Conservation (phyloP, 169 alveolate genomes). For the Cryptosporidium sp. region DNA sequence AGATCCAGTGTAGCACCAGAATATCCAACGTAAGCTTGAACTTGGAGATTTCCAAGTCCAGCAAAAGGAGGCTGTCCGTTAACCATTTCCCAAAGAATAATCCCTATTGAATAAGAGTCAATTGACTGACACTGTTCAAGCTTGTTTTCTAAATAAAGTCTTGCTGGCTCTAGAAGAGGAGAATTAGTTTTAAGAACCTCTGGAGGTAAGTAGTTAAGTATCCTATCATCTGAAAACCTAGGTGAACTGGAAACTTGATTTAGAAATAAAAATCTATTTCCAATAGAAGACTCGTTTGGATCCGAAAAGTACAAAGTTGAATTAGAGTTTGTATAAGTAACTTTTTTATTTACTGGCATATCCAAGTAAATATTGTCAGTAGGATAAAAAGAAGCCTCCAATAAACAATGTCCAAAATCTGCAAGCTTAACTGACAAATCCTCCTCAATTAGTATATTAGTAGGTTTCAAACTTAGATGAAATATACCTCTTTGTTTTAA, state of each 20-base stretch:
- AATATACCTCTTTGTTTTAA: constrained; percentile 47
- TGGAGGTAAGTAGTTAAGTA: constrained; percentile 56
- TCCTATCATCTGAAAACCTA: constrained; percentile 4
- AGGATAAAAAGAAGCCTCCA: constrained; percentile 61
- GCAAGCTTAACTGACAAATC: constrained; percentile 53
- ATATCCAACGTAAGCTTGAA: constrained; percentile 65
- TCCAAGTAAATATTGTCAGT: background rate
- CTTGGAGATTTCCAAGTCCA: constrained; percentile 42
- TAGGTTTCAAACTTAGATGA: constrained; percentile 50
- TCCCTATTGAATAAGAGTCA: constrained; percentile 49
- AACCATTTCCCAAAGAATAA: constrained; percentile 65
- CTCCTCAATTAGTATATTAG: constrained; percentile 35
- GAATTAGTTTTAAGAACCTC: constrained; percentile 7
- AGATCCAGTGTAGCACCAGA: constrained; percentile 16
- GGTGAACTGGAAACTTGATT: constrained; percentile 4
- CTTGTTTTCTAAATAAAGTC: constrained; percentile 11
- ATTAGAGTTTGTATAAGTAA: too few relatives aligned
- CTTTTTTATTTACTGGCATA: background rate
- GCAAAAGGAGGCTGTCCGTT: constrained; percentile 71
- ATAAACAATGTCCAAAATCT: constrained; percentile 47
- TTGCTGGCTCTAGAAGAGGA: constrained; percentile 57
- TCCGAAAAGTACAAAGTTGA: background rate
- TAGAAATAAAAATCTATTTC: constrained; percentile 4
- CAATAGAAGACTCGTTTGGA: background rate
- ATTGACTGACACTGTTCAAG: constrained; percentile 19